Evolutionary conservation across 768 basidiomycete genomes (phyloP).

Genomic region (Tulasnella sp.): DNA sequence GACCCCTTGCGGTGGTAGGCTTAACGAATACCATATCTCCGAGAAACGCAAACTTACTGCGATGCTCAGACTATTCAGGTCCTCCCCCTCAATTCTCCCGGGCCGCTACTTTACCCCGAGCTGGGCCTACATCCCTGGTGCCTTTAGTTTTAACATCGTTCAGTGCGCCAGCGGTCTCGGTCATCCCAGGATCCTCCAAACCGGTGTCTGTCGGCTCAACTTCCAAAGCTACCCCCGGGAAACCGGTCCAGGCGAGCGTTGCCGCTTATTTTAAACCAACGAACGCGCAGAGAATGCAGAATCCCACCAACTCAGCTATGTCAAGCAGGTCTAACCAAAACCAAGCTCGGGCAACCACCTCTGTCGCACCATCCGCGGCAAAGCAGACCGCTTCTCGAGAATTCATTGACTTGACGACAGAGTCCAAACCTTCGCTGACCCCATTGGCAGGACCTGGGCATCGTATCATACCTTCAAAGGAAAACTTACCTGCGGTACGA

Average conservation of each 20-base stretch:
- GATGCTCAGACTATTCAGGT: not conserved
- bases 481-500: not conserved
- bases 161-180: slow-evolving; percentile 2
- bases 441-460: not conserved
- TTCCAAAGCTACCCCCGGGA: not conserved
- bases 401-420: not conserved
- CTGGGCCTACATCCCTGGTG: not conserved
- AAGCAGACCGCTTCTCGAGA: not conserved
- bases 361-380: not conserved
- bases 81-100: slow-evolving; percentile 1
- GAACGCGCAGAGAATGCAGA: not conserved
- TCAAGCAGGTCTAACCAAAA: not conserved
- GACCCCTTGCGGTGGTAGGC: not conserved
- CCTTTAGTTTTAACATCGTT: not conserved
- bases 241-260: not conserved
- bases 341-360: not conserved
- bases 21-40: not conserved
- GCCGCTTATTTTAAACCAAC: not conserved
- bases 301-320: not conserved
- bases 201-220: not conserved
- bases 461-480: not conserved
- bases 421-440: not conserved
- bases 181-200: not conserved
- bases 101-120: not conserved
- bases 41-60: not conserved